These are phyloP conservation scores for Hammondia hammondi DNA, from an alignment of 169 alveolate genomes.

Conservation along the genomic window DNA sequence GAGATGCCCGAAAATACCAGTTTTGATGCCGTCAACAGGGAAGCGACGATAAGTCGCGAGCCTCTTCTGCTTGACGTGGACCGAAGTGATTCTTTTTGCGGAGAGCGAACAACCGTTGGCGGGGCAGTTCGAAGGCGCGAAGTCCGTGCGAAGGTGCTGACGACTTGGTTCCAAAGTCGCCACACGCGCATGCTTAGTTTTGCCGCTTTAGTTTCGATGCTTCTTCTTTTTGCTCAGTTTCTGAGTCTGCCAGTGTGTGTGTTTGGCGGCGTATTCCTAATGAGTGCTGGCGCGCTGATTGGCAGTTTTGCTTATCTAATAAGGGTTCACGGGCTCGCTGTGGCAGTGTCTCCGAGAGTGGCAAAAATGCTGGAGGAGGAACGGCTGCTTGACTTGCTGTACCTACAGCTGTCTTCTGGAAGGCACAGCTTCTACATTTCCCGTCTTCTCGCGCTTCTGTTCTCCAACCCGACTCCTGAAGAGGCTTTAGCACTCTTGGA, in stretches of 20 bases:
- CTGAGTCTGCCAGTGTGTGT: neutral
- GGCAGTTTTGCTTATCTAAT: neutral
- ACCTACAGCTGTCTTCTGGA: slow-evolving; percentile 24
- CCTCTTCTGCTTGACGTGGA: too few relatives aligned
- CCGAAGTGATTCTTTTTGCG: too few relatives aligned
- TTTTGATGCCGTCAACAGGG: too few relatives aligned
- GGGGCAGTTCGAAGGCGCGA: neutral
- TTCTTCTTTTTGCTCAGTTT: neutral
- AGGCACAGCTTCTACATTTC: slow-evolving; percentile 17
- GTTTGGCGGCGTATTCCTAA: neutral
- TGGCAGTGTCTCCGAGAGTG: neutral
- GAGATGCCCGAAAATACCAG: too few relatives aligned
- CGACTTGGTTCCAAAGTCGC: neutral
- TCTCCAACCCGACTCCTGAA: slow-evolving; percentile 28
- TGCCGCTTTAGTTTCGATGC: neutral
- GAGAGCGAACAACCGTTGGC: too few relatives aligned
- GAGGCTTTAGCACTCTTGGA: slow-evolving; percentile 9
- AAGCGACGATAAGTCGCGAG: too few relatives aligned
- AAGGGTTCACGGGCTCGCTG: neutral
- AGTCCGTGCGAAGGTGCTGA: neutral
- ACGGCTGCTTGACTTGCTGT: slow-evolving; percentile 6
- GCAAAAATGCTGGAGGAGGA: neutral
- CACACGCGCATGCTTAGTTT: neutral
- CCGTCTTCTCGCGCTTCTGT: slow-evolving; percentile 23
- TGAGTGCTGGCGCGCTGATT: neutral